Percentiles rank a stretch among this genome's conserved stretches.
Conservation (phyloP, 2,329 filamentous ascomycete species). For the Fusarium clavum region DNA sequence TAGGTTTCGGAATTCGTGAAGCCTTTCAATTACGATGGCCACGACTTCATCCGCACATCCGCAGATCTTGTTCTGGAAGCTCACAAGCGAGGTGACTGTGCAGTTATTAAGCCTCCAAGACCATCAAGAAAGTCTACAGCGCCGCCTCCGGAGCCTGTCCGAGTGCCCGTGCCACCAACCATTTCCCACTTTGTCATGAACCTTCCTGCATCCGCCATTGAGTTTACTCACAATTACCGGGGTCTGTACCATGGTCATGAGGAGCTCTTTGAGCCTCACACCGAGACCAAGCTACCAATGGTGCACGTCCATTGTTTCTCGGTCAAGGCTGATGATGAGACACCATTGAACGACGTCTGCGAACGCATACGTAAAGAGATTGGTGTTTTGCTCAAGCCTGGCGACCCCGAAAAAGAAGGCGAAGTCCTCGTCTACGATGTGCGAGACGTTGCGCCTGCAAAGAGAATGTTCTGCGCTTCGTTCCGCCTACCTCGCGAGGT, state of each 20-base stretch:
- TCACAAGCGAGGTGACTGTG: slow-evolving; percentile 63
- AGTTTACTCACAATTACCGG: slow-evolving; percentile 75
- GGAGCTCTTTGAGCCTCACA: slow-evolving; percentile 71
- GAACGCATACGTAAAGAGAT: slow-evolving; percentile 56
- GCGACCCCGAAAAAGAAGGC: slow-evolving; percentile 59
- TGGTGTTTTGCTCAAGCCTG: slow-evolving; percentile 55
- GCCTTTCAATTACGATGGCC: slow-evolving; percentile 84
- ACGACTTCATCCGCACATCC: slow-evolving; percentile 79
- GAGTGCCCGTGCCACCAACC: slow-evolving; percentile 72
- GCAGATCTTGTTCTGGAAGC: slow-evolving; percentile 69
- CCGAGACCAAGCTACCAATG: slow-evolving; percentile 74
- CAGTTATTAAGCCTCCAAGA: slow-evolving; percentile 59
- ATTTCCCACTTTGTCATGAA: slow-evolving; percentile 99
- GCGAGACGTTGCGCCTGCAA: slow-evolving; percentile 89
- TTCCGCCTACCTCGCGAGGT: slow-evolving; percentile 87
- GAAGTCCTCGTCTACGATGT: slow-evolving; percentile 75
- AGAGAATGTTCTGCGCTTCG: slow-evolving; percentile 96
- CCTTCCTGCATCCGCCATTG: slow-evolving; percentile 87
- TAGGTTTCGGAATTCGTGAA: slow-evolving; percentile 76
- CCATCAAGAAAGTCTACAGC: slow-evolving; percentile 54
- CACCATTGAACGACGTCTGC: slow-evolving; percentile 65
- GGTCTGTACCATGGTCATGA: slow-evolving; percentile 83
- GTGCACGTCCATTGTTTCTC: slow-evolving; percentile 97
- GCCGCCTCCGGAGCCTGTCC: slow-evolving; percentile 52
- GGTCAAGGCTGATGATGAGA: slow-evolving; percentile 80